Evolutionary conservation across 208 protist genomes (phyloP).

Genomic region (Leishmania turanica): DNA sequence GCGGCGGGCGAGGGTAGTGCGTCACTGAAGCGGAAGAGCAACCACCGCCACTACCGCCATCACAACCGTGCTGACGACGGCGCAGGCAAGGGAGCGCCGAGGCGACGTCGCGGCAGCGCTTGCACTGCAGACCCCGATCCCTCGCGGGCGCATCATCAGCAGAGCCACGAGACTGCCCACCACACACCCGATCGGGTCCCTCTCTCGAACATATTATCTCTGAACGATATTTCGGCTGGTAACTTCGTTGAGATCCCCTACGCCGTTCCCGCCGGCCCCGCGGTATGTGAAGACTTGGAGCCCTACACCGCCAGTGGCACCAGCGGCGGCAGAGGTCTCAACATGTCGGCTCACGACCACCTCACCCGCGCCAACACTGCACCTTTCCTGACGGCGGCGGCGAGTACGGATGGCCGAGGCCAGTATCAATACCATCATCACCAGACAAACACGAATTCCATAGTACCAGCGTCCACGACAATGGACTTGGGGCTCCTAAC

Average conservation of each 20-base stretch:
- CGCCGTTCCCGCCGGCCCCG: slow-evolving; percentile 26
- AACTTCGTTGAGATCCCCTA: slow-evolving; percentile 38
- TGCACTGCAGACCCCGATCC: neutral
- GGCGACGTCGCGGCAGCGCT: neutral
- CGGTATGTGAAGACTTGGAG: slow-evolving; percentile 10
- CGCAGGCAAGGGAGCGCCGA: neutral
- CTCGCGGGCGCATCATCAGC: neutral
- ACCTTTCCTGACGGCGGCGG: neutral
- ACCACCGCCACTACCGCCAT: neutral
- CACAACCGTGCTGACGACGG: neutral
- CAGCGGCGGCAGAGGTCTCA: neutral
- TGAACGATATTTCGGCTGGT: slow-evolving; percentile 11
- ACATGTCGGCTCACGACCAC: neutral
- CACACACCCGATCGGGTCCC: neutral
- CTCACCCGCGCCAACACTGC: slow-evolving; percentile 5
- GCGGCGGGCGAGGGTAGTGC: neutral
- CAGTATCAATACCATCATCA: neutral
- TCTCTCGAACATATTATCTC: slow-evolving; percentile 4
- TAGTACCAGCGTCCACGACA: neutral
- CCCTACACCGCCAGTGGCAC: neutral
- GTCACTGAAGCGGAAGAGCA: neutral
- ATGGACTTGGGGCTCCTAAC: neutral
- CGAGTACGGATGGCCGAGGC: neutral
- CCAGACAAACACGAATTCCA: neutral
- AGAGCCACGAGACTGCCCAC: neutral